Evolutionary conservation across 2,329 filamentous ascomycete genomes (phyloP).

Genomic region (Tolypocladium paradoxum): DNA sequence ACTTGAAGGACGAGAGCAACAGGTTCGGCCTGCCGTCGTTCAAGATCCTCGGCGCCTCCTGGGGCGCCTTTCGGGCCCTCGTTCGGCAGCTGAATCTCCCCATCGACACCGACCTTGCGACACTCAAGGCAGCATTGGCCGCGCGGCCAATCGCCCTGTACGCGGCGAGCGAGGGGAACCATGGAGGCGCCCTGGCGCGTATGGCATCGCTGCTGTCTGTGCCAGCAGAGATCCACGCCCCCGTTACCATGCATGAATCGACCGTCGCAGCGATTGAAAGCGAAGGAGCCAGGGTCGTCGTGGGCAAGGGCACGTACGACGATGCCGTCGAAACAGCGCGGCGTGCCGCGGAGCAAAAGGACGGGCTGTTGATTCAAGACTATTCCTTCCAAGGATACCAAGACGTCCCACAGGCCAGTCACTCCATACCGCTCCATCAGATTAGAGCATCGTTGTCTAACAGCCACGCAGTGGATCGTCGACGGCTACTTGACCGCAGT

Average conservation of each 20-base stretch:
- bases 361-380: conserved; percentile 55
- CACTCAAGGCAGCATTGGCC: conserved; percentile 24
- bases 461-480: conserved; percentile 50
- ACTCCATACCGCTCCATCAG: background rate
- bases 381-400: conserved; percentile 56
- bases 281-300: conserved; percentile 52
- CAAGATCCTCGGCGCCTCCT: conserved; percentile 71
- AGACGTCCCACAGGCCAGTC: conserved; percentile 45
- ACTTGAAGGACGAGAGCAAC: conserved; percentile 61
- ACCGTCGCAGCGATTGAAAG: conserved; percentile 43
- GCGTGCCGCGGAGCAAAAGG: conserved; percentile 24
- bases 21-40: conserved; percentile 63
- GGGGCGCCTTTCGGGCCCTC: conserved; percentile 54
- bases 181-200: conserved; percentile 60
- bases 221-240: conserved; percentile 50
- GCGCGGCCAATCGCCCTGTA: conserved; percentile 33
- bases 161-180: conserved; percentile 66
- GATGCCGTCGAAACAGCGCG: conserved; percentile 41
- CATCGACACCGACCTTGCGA: conserved; percentile 28
- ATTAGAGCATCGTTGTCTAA: background rate
- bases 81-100: conserved; percentile 30
- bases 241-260: conserved; percentile 40
- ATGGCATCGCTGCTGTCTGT: conserved; percentile 54
- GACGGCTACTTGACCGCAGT: conserved; percentile 70
- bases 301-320: conserved; percentile 53